Evolutionary conservation across 2,329 filamentous ascomycete genomes (phyloP), one percentile per base, ranked within the genome.

Genomic region (Fusarium chuoi): DNA sequence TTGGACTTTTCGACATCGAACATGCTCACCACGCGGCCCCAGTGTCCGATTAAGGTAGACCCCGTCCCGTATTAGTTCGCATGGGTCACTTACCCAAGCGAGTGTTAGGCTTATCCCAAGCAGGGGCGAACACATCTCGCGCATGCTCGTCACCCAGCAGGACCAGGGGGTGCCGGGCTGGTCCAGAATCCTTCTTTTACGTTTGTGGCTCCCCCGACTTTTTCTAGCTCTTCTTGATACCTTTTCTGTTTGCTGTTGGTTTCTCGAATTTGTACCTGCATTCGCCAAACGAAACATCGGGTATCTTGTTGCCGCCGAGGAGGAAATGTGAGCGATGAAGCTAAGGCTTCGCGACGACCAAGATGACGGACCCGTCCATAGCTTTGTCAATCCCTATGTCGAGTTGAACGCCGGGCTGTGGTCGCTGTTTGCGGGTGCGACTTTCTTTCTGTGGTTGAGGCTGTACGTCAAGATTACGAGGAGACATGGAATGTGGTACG

Each of bases 401-500:
- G 79, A 82, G 69, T 48, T 82, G 44, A 83, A 82, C 52, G 75
- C 68, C 20, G 81, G 81, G 6, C 55, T 82, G 20, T 83, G 82
- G 82, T 71, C 70, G 24, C 72, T 83, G 11, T 83, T 82, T 39
- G 55, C 66, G 1, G 81, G 75, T 26, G 79, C 82, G 6, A 79
- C 77, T 18, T 36, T 79, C 26, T 79, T 83, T 55, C 64, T 83
- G 18, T 75, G 22, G 18, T 51, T 82, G 44, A 73, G 82, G 24
- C 57, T 83, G 20, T 83, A 80, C 75, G 78, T 80, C 52, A 83
- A 83, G 73, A 30, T 82, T n/a, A 79, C 74, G 36, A 77, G 79
- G 36, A 75, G 81, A 10, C 79, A 82, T 65, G 81, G 82, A 6
- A 75, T 83, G 51, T 83, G 82, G 82, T 83, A 82, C 57, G 82